Evolutionary conservation across 192 early-diverging fungal species (phyloP).

Genomic region (Phlyctochytrium arcticum): DNA sequence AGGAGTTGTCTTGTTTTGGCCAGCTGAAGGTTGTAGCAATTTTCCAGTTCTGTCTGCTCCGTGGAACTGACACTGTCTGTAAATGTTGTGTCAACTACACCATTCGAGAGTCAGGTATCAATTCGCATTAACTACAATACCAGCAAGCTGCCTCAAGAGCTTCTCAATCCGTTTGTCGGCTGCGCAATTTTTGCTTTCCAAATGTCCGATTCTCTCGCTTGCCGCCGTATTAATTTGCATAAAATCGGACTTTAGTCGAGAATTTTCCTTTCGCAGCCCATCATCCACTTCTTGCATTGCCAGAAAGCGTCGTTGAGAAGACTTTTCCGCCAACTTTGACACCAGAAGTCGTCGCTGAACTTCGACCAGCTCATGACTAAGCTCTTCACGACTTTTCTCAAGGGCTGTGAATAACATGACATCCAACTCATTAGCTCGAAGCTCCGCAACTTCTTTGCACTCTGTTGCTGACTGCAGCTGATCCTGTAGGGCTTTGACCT

Average conservation of each 20-base stretch:
- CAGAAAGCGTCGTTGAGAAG: conserved; percentile 28
- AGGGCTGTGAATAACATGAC: not conserved
- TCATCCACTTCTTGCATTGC: conserved; percentile 32
- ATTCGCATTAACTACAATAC: too few species aligned
- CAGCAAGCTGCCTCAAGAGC: too few species aligned
- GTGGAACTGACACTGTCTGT: conserved; percentile 33
- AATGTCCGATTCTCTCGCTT: too few species aligned
- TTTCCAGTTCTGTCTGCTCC: conserved; percentile 26
- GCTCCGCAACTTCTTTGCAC: not conserved
- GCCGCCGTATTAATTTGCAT: too few species aligned
- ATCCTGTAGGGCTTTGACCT: not conserved
- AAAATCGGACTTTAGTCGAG: conserved; percentile 28
- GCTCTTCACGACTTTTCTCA: conserved; percentile 8
- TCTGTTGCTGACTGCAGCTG: conserved; percentile 8
- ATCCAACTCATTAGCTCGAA: conserved; percentile 17
- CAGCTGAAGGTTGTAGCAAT: conserved; percentile 29
- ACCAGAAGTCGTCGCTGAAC: conserved; percentile 35
- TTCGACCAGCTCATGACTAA: conserved; percentile 29
- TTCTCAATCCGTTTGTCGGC: too few species aligned
- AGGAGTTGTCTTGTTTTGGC: conserved; percentile 35
- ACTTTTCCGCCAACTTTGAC: conserved; percentile 39
- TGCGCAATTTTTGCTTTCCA: too few species aligned
- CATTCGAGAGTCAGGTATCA: too few species aligned
- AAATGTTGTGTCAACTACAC: too few species aligned
- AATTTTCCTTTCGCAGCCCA: conserved; percentile 33